Evolutionary conservation across 2,329 filamentous ascomycete genomes (phyloP), one percentile per base, ranked within the genome.

Genomic region (Colletotrichum brevisporum): DNA sequence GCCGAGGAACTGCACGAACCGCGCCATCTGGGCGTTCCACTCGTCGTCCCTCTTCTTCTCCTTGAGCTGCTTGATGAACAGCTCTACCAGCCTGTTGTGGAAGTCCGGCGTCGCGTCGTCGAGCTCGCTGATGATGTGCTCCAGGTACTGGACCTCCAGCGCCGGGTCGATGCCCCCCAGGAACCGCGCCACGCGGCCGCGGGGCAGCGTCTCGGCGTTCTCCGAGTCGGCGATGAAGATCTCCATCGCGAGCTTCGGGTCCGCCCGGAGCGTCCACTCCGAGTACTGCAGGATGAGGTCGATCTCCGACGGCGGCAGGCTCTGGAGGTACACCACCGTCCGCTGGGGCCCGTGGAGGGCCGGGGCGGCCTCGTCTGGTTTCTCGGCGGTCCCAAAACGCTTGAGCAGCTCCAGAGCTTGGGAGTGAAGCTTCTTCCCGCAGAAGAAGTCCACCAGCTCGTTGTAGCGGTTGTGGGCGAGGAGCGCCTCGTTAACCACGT

Each of bases 361-460:
- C 2, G 85, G 86, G 0, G 86, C 84, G 2, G 82, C 81, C 53
- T 86, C 83, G 64, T 87, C 83, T 10, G 83, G 83, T 67, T 83
- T 79, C 31, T 85, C 79, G 2, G 86, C 84, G 31, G 88, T 88
- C 18, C 95, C 95, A 74, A 98, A 98, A 71, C 91, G 92, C 73
- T 89, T 88, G 1, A 99, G 86, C 36, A 98, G 83, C 72, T 94
- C 92, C 18, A 99, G 83, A 0, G 96, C 95, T 76, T 97, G 91
- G 18, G 91, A 90, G 80, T 99, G 96, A 48, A 98, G 86, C 78
- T 92, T 95, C 83, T 99, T 99, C 71, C 96, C 96, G 75, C 97
- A 94, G 73, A 98, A 91, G 77, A 99, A 99, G 78, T 98, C 95
- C n/a, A 99, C 94, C 2, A 99, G 84, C 81, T 98, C 95, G 59